A percentile compares a stretch with the other conserved stretches of the same genome.
Evolutionary conservation across 257 asterid species (phyloP).

Genomic region (Solanum pinnatisectum): DNA sequence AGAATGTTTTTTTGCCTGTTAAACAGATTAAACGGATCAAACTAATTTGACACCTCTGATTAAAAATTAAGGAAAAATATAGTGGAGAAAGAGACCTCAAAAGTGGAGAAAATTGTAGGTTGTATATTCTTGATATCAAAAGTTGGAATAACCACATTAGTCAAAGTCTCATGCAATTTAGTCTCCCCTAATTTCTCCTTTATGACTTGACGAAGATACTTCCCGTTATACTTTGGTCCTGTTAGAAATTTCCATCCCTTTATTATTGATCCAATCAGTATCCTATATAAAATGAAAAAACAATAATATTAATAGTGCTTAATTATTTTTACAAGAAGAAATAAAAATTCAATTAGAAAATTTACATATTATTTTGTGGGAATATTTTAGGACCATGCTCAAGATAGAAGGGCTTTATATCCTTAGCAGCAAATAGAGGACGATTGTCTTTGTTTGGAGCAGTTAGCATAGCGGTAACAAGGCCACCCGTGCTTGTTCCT

Average conservation of each 20-base stretch:
- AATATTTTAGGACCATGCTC: conserved; percentile 49
- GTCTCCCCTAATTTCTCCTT: conserved; percentile 19
- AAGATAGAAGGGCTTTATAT: conserved; percentile 50
- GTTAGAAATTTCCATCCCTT: conserved; percentile 7
- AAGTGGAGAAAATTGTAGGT: conserved; percentile 51
- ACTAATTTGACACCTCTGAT: neutral
- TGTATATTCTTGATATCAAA: conserved; percentile 55
- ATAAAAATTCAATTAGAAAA: neutral
- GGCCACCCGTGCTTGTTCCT: conserved; percentile 66
- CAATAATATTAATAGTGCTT: neutral
- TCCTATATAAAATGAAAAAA: neutral
- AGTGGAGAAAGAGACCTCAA: conserved; percentile 19
- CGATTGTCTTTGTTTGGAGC: conserved; percentile 42
- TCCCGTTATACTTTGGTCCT: conserved; percentile 58
- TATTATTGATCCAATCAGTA: neutral
- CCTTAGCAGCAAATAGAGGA: conserved; percentile 48
- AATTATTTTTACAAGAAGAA: neutral
- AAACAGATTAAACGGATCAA: neutral
- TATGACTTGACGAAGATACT: conserved; percentile 35
- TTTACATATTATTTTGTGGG: conserved; percentile 30
- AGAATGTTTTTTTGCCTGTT: conserved; percentile 28
- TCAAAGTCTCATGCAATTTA: conserved; percentile 36
- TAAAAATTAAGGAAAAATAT: neutral
- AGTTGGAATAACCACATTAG: conserved; percentile 59
- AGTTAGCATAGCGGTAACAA: conserved; percentile 53